These are phyloP conservation scores for Hypoxylon perforatum DNA, from an alignment of 495 filamentous ascomycete genomes.

Conservation along the genomic window DNA sequence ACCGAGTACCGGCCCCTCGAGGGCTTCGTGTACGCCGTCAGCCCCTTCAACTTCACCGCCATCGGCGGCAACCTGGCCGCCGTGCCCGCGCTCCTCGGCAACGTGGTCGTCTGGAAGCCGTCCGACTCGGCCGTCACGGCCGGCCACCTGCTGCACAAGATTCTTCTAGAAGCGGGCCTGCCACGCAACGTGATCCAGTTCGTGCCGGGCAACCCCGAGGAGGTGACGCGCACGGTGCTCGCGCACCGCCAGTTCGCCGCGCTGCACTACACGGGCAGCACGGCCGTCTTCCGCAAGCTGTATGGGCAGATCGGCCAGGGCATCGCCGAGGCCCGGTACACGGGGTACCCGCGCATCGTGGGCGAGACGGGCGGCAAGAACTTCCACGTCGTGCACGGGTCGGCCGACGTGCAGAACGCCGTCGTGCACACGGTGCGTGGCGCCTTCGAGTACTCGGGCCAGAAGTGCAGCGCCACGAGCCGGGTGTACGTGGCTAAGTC, in stretches of 20 bases:
- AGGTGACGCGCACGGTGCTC: conserved; percentile 75
- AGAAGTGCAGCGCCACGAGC: conserved; percentile 88
- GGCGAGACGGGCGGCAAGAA: conserved; percentile 94
- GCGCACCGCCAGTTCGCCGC: conserved; percentile 77
- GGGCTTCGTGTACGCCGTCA: conserved; percentile 87
- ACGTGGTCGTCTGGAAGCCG: conserved; percentile 91
- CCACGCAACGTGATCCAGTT: conserved; percentile 85
- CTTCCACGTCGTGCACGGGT: conserved; percentile 83
- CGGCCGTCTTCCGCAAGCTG: conserved; percentile 80
- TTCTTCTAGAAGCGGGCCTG: conserved; percentile 87
- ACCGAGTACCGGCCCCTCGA: conserved; percentile 85
- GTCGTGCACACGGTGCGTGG: conserved; percentile 84
- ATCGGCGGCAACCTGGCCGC: conserved; percentile 82
- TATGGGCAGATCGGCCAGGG: conserved; percentile 77
- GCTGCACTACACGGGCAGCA: conserved; percentile 85
- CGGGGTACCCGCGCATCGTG: conserved; percentile 81
- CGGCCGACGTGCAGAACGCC: conserved; percentile 80
- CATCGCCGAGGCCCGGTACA: conserved; percentile 74
- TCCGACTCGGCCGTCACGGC: conserved; percentile 80
- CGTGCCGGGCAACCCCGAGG: conserved; percentile 79
- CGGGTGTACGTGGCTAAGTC: conserved; percentile 79
- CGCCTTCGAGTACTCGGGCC: conserved; percentile 90
- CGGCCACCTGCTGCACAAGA: conserved; percentile 80
- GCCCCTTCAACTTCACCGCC: conserved; percentile 91
- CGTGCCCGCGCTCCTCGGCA: conserved; percentile 80